Percentiles rank a stretch among this genome's conserved stretches.
These are phyloP conservation scores for Coniferiporia weirii DNA, from an alignment of 1,284 basidiomycete species.

Conservation along the genomic window DNA sequence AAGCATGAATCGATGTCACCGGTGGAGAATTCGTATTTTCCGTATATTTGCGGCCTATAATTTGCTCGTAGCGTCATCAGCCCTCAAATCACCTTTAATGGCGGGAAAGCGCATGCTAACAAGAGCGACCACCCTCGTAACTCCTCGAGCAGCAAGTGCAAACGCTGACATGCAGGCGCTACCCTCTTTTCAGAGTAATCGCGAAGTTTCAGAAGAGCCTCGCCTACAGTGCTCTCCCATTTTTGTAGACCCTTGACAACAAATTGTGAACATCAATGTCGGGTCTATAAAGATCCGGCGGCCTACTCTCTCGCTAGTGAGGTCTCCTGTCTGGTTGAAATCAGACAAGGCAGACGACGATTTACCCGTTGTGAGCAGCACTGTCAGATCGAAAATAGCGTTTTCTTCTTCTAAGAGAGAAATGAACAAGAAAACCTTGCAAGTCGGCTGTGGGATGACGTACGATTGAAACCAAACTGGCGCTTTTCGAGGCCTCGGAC, in stretches of 20 bases:
- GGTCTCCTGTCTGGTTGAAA: conserved; percentile 70
- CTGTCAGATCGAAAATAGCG: conserved; percentile 66
- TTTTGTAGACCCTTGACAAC: conserved; percentile 60
- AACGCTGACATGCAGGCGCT: conserved; percentile 66
- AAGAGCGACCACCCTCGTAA: conserved; percentile 68
- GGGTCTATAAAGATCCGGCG: conserved; percentile 6
- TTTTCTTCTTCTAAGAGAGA: conserved; percentile 39
- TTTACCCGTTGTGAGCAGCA: conserved; percentile 62
- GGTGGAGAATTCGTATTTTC: conserved; percentile 46
- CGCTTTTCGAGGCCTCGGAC: conserved; percentile 54
- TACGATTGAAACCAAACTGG: conserved; percentile 63
- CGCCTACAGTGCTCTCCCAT: conserved; percentile 70
- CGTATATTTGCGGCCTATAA: conserved; percentile 41
- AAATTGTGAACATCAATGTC: conserved; percentile 20
- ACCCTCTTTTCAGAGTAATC: conserved; percentile 66
- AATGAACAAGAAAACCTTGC: conserved; percentile 16
- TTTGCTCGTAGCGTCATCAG: conserved; percentile 15
- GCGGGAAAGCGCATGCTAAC: conserved; percentile 38
- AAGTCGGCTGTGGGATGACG: conserved; percentile 27
- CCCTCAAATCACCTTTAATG: background rate
- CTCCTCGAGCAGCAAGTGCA: conserved; percentile 70
- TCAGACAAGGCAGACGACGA: conserved; percentile 62
- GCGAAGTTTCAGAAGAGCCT: conserved; percentile 64
- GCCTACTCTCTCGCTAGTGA: conserved; percentile 72
- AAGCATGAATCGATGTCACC: conserved; percentile 48